Base-by-base conservation (phyloP, 768 basidiomycete genomes). In the Russula sp. region DNA sequence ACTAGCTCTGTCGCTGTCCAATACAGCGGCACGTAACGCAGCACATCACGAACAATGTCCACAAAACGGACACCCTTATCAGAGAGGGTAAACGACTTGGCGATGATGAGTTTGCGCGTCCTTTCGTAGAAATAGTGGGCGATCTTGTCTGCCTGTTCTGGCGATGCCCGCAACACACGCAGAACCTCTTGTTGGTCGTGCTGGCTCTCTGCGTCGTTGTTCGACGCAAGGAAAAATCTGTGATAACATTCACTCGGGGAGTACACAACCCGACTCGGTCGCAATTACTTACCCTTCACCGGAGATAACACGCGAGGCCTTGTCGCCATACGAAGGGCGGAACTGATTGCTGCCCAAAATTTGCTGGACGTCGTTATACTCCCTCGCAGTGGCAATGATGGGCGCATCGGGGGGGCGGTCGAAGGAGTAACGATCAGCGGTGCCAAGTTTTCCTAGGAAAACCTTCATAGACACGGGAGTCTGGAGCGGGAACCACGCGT, bases 401-500 rank as follows among this genome's bases (percentile, higher is more conserved):
- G 60, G 55, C 16, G 69, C 68, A 6, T 68, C 61, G 37, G 68
- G 74, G 0, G 90, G 88, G 37, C 84, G 77, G 37, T 72, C 70
- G 22, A 85, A 54, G 61, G 84, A 78, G 66, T 92, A 93, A 51
- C 80, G 73, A 32, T 82, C 76, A 18, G 75, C 61, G 27, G 82
- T 74, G 45, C 80, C 80, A 40, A 91, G 69, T 37, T 88, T 81
- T 56, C 71, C 77, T 59, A 92, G 75, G 70, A 85, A 72, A 1
- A 69, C 73, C 62, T 82, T 75, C 89, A 92, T 91, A 2, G 84
- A 72, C 0, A 79, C 76, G 4, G 91, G 91, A 0, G 86, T 88
- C 84, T 92, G 86, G 49, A 93, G 78, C n/a, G 91, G 88, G 85
- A 92, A 93, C 83, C 89, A 91, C 4, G 91, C 84, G 71, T 89